Base-by-base conservation (phyloP, 768 basidiomycete genomes). In the Antrodiella citrinella region DNA sequence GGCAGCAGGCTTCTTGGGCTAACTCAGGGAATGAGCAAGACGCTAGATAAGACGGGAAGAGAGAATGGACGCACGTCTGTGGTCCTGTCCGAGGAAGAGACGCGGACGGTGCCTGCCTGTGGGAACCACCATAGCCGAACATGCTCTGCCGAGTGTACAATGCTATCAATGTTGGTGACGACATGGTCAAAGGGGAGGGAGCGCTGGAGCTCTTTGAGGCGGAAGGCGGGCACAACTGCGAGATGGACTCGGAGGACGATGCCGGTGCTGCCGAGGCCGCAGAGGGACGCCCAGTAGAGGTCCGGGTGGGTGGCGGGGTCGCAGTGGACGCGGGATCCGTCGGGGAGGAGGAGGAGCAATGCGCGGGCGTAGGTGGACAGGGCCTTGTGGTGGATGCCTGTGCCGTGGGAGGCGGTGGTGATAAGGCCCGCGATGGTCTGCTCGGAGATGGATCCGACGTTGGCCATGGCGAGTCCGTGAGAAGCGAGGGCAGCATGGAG, bases 111-210 rank as follows among this genome's bases (percentile, higher is more conserved):
- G 51, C 84, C 83, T 12, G 81, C 75, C 45, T 86, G 82, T 2
- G 94, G 92, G 68, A 84, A 95, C 94, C 94, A 99, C 90, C 91
- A 96, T 15, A 92, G 74, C 15, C 92, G 75, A n/a, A 90, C 87
- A 63, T 96, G 91, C 66, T 99, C 80, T 2, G 88, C 82, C n/a
- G 81, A 71, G 45, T 58, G 60, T 23, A 74, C 79, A 45, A 88
- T 62, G 2, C 64, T 52, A 51, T 86, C 78, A n/a, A 91, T 60
- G 48, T 73, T 67, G 23, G 65, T 57, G 48, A 89, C 60, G 54
- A 80, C 77, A n/a, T 80, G 70, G 38, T 81, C 78, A 58, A 94
- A 90, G 10, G 70, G 55, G 26, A 79, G 62, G 12, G 81, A 73
- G 51, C 76, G 73, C 56, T 86, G 84, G 0, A 73, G 66, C 60